These are phyloP conservation scores for Lentinus tigrinus DNA, from an alignment of 768 basidiomycete genomes.

Conservation along the genomic window DNA sequence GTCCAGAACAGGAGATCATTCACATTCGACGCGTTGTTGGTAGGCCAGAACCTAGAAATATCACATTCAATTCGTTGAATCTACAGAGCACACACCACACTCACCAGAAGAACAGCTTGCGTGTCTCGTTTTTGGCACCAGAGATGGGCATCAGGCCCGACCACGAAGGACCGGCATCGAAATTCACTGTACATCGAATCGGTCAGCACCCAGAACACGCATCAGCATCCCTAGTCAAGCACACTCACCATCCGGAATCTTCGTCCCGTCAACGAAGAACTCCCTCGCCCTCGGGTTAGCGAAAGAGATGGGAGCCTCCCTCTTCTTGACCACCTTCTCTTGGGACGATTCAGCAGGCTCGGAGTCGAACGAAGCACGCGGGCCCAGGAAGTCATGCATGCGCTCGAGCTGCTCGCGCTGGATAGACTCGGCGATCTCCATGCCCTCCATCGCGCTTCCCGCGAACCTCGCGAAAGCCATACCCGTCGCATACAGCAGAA, in stretches of 20 bases:
- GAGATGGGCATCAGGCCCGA: slow-evolving; percentile 33
- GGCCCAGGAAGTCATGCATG: slow-evolving; percentile 27
- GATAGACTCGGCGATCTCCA: slow-evolving; percentile 26
- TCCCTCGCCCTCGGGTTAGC: slow-evolving; percentile 23
- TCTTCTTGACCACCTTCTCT: slow-evolving; percentile 1
- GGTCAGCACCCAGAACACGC: not conserved
- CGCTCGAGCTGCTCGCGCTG: slow-evolving; percentile 27
- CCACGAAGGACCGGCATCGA: slow-evolving; percentile 36
- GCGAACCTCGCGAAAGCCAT: slow-evolving; percentile 12
- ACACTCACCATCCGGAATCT: slow-evolving; percentile 29
- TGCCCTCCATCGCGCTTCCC: slow-evolving; percentile 26
- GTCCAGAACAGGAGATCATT: slow-evolving; percentile 35
- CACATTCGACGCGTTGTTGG: slow-evolving; percentile 29
- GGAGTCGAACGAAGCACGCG: slow-evolving; percentile 4
- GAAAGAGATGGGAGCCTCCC: slow-evolving; percentile 23
- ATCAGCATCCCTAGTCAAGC: not conserved
- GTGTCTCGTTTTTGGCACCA: slow-evolving; percentile 38
- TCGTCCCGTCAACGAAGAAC: slow-evolving; percentile 36
- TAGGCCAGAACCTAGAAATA: slow-evolving; percentile 34
- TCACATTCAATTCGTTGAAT: not conserved
- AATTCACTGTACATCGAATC: slow-evolving; percentile 25
- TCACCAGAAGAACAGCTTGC: slow-evolving; percentile 36
- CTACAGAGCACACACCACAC: not conserved
- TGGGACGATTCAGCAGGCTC: not conserved
- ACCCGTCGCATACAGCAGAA: slow-evolving; percentile 5